Evolutionary conservation across 176 grass and related monocot species (phyloP), one percentile per base, ranked within the genome.

Genomic region (Alopecurus myosuroides): DNA sequence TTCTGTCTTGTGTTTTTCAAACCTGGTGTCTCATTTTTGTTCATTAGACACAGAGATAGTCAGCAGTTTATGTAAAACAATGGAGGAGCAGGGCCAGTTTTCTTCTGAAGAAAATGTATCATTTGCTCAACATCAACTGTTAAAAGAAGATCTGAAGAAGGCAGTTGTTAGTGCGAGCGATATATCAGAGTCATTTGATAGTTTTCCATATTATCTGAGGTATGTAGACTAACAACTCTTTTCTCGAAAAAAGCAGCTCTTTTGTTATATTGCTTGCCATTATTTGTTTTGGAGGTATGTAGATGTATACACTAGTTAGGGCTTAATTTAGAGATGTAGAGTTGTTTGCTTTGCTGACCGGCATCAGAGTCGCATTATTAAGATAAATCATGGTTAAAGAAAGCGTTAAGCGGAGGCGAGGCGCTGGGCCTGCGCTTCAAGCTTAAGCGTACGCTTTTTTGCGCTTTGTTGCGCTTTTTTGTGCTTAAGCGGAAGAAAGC

Each of bases 131-230:
- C 82, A 78, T 36, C 73, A 90, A 75, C 76, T 92, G 73, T 83
- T 94, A n/a, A 95, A 98, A 86, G 93, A 94, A 68, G 86, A 84
- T 76, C 82, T 98, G 67, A 98, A 94, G 79, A 90, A 90, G 41
- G 88, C 77, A 35, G 65, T 92, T 89, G 19, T 95, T 73, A 91
- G 85, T 61, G 81, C 91, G 68, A 94, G 49, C 50, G 80, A 95
- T 88, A 90, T 94, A 80, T 81, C 89, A 55, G 88, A 85, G 73
- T 92, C 93, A 53, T 94, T 98, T 82, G 91, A 98, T 70, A 91
- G 61, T 70, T 98, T 95, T 79, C 86, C 97, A 20, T 98, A 98
- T 84, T 98, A 90, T 79, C 88, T 98, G 70, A 98, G 97, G 97
- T 98, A 88, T 52, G 34, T 45, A 53, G 28, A n/a, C 30, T 81